These are phyloP conservation scores for Durusdinium trenchii DNA, from an alignment of 73 alveolate species.

Conservation along the genomic window DNA sequence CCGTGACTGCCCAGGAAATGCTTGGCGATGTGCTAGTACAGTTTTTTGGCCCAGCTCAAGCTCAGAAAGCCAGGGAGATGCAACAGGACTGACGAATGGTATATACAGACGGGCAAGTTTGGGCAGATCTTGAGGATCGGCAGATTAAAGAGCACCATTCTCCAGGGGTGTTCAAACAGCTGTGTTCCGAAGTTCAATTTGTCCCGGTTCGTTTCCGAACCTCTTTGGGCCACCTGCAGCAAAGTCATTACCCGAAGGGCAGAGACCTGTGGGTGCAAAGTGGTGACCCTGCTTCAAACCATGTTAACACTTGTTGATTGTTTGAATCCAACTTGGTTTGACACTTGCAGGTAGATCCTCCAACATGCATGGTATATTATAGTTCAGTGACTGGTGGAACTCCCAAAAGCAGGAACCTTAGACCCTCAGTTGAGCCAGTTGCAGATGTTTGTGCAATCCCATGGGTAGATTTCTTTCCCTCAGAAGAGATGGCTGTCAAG, in stretches of 20 bases:
- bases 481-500: neutral
- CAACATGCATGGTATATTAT: neutral
- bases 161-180: neutral
- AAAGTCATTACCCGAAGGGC: too few relatives aligned
- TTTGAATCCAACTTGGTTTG: too few relatives aligned
- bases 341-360: neutral
- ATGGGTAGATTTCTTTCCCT: neutral
- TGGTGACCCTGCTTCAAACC: too few relatives aligned
- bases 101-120: neutral
- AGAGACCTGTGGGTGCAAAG: too few relatives aligned
- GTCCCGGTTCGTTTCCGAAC: too few relatives aligned
- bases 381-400: neutral
- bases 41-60: constrained; percentile 87
- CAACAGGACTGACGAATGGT: constrained; percentile 9
- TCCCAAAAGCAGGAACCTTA: neutral
- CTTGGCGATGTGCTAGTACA: constrained; percentile 89
- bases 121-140: neutral
- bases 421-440: neutral
- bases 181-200: neutral
- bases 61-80: constrained; percentile 55
- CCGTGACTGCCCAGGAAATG: constrained; percentile 31
- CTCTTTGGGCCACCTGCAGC: too few relatives aligned
- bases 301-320: too few relatives aligned
- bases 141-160: too few relatives aligned
- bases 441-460: neutral